These are phyloP conservation scores for Talaromyces thailandensis DNA, from an alignment of 495 filamentous ascomycete genomes.

Conservation along the genomic window DNA sequence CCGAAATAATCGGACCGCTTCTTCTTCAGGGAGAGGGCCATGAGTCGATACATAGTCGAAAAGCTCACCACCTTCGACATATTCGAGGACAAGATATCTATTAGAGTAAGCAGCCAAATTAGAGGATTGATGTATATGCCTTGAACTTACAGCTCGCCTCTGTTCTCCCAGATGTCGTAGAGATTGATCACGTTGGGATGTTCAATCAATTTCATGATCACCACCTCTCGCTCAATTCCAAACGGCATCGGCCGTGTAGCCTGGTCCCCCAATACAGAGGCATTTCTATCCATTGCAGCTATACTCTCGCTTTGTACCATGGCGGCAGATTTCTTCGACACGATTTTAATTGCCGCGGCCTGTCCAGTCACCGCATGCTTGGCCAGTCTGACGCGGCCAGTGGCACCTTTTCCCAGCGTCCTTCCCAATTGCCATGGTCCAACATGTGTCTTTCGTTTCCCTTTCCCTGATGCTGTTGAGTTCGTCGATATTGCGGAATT, in stretches of 20 bases:
- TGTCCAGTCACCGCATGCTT: conserved; percentile 66
- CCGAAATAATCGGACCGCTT: conserved; percentile 77
- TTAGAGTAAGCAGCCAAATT: neutral
- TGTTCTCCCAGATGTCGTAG: conserved; percentile 94
- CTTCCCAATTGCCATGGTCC: conserved; percentile 89
- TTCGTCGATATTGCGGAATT: conserved; percentile 64
- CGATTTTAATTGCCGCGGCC: conserved; percentile 86
- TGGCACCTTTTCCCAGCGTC: conserved; percentile 77
- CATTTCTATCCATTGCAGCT: conserved; percentile 55
- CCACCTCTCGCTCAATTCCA: conserved; percentile 84
- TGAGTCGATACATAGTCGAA: conserved; percentile 67
- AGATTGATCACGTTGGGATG: conserved; percentile 88
- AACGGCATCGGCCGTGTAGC: conserved; percentile 65
- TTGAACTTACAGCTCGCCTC: conserved; percentile 71
- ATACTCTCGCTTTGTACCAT: conserved; percentile 69
- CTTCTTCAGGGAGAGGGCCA: conserved; percentile 62
- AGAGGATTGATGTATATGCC: neutral
- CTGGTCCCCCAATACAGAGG: conserved; percentile 24
- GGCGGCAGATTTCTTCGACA: conserved; percentile 65
- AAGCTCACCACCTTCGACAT: conserved; percentile 82
- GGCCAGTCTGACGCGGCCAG: conserved; percentile 73
- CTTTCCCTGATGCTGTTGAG: conserved; percentile 52
- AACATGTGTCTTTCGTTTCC: conserved; percentile 64
- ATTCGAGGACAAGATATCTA: conserved; percentile 96
- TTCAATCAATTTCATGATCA: conserved; percentile 91